Evolutionary conservation across 2,329 filamentous ascomycete genomes (phyloP), one percentile per base, ranked within the genome.

Genomic region (Lasiodiplodia gonubiensis): DNA sequence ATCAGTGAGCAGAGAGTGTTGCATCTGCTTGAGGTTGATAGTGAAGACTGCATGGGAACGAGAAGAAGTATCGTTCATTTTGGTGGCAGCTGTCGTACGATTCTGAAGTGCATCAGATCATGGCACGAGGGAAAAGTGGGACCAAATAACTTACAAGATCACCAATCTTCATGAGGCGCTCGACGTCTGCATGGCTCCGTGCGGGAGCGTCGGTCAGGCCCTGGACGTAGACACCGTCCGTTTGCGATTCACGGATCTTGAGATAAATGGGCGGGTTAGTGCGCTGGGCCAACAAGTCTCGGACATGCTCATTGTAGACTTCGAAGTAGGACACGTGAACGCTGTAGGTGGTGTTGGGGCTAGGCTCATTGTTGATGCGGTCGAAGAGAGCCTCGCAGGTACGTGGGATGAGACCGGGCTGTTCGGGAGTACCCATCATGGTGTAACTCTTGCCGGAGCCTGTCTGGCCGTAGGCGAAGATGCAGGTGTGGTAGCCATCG

Each of bases 61-160:
- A 70, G 93, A 97, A 65, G 93, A 97, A 2, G 94, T 98, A 79
- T 99, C 95, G 80, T 99, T 99, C 95, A 99, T 99, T 82, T 97
- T 98, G 68, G 95, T 99, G 76, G 92, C 93, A 16, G 95, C 95
- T 23, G 88, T 90, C 0, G 95, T 98, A 57, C 95, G 90, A 68
- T 92, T 97, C 70, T 79, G 37, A 10, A 23, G 25, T 4, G 1
- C 11, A 55, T 74, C 59, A 75, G 72, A 30, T 3, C 52, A 18
- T 12, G 8, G n/a, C 12, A 4, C 12, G 12, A 1, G 12, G 3
- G 27, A 30, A 33, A 33, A 33, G 30, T 12, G n/a, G 10, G 18
- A 14, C 46, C 14, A 21, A 42, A 39, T 12, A n/a, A 63, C 74
- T 25, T 72, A 80, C 79, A 68, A 86, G 83, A 78, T 99, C 95